Evolutionary conservation across 257 asterid genomes (phyloP).

Genomic region (Ehretia macrophylla): DNA sequence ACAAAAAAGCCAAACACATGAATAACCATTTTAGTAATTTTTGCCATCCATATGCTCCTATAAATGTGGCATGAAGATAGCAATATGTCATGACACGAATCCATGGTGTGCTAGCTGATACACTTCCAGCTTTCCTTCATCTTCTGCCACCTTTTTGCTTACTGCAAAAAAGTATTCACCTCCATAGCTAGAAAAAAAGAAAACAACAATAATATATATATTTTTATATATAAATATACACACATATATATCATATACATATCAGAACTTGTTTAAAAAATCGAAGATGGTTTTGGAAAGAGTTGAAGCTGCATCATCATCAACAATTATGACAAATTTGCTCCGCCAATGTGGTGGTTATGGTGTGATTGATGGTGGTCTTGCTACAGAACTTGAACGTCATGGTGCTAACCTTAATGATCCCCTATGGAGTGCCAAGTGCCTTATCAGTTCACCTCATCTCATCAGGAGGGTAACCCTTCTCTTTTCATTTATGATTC

Average conservation of each 20-base stretch:
- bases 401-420: slow-evolving; percentile 71
- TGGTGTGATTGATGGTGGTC: slow-evolving; percentile 78
- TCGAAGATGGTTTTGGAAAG: slow-evolving; percentile 24
- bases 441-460: slow-evolving; percentile 66
- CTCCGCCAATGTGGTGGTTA: slow-evolving; percentile 66
- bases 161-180: no score
- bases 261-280: background rate
- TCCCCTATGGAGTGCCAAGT: slow-evolving; percentile 86
- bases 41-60: background rate
- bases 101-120: background rate
- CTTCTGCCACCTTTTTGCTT: no score
- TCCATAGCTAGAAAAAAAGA: no score
- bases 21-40: background rate
- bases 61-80: slow-evolving; percentile 9
- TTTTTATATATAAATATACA: no score
- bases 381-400: slow-evolving; percentile 78
- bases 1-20: no score
- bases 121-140: slow-evolving; percentile 1
- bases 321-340: slow-evolving; percentile 34
- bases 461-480: slow-evolving; percentile 57
- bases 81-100: background rate
- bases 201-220: no score
- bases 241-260: no score
- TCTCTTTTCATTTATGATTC: background rate
- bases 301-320: slow-evolving; percentile 1